Conservation (phyloP, 2,329 filamentous ascomycete species). For the Phialophora macrospora region DNA sequence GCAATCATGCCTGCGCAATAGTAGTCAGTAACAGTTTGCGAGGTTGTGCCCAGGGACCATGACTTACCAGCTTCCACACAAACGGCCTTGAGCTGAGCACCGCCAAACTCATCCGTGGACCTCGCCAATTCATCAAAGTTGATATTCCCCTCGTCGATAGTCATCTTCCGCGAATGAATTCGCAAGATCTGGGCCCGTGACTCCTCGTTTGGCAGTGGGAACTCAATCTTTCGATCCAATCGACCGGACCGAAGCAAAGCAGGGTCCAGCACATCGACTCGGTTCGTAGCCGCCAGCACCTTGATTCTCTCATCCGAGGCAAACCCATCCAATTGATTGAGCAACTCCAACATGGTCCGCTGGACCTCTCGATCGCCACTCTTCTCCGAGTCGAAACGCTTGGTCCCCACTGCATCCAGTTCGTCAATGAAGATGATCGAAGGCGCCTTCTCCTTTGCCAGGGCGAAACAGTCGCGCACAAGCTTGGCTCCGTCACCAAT, state of each 20-base stretch:
- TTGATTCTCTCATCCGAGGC: conserved; percentile 97
- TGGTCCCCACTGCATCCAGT: conserved; percentile 95
- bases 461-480: conserved; percentile 93
- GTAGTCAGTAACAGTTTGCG: conserved; percentile 15
- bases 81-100: conserved; percentile 96
- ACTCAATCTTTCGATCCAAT: conserved; percentile 96
- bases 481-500: conserved; percentile 98
- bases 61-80: conserved; percentile 79
- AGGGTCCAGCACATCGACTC: conserved; percentile 90
- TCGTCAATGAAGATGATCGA: conserved; percentile 99
- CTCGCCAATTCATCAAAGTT: conserved; percentile 96
- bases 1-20: conserved; percentile 81
- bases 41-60: not conserved
- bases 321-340: conserved; percentile 98
- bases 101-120: conserved; percentile 97
- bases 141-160: conserved; percentile 78
- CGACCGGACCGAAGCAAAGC: conserved; percentile 89
- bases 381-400: conserved; percentile 98
- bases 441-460: conserved; percentile 98
- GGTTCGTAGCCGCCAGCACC: conserved; percentile 91
- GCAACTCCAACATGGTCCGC: conserved; percentile 96
- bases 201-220: conserved; percentile 96
- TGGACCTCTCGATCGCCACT: conserved; percentile 97
- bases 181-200: conserved; percentile 94
- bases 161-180: conserved; percentile 99